Evolutionary conservation across 495 filamentous ascomycete species (phyloP), one percentile per base, ranked within the genome.

Genomic region (Cladorrhinum samala): DNA sequence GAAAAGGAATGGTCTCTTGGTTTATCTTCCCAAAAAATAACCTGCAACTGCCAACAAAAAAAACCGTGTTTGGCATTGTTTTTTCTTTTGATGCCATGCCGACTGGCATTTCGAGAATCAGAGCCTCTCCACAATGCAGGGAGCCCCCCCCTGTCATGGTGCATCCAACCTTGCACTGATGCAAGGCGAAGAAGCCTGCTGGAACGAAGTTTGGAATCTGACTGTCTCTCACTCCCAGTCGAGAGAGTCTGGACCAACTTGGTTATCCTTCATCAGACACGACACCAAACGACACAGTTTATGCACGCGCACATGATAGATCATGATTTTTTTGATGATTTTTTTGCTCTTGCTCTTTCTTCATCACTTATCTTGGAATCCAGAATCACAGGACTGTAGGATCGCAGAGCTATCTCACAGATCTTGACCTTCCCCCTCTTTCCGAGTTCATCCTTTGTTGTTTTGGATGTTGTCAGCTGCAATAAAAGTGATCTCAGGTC

Each of bases 1-100:
- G 59, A 59, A 56, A 30, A 47, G 60, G 45, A 55, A 60, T 6
- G 27, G 27, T 33, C 27, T 33, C 6, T 11, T 6, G 5, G 5
- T 39, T 19, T 20, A 3, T 33, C 44, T 13, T 14, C 24, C 21
- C 24, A 47, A 7, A 9, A 37, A 37, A 48, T 18, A 9, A 21
- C 7, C 39, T 36, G 40, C 43, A 27, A 30, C 38, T 43, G 17
- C 48, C 19, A 16, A 27, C 17, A 16, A 43, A 13, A 39, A 39
- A 50, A 14, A 25, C 14, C 20, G 48, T 21, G 17, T 44, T 43
- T 42, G 40, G 36, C 24, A 30, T 47, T 47, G 25, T 45, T 47
- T 47, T 36, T 47, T 17, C 24, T 17, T 17, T 41, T 41, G 5
- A 8, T n/a, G 6, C n/a, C 16, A 23, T 9, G 11, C 24, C 17